Base-by-base conservation (phyloP, 805 yeast species). In the Metschnikowia picachoensis region DNA sequence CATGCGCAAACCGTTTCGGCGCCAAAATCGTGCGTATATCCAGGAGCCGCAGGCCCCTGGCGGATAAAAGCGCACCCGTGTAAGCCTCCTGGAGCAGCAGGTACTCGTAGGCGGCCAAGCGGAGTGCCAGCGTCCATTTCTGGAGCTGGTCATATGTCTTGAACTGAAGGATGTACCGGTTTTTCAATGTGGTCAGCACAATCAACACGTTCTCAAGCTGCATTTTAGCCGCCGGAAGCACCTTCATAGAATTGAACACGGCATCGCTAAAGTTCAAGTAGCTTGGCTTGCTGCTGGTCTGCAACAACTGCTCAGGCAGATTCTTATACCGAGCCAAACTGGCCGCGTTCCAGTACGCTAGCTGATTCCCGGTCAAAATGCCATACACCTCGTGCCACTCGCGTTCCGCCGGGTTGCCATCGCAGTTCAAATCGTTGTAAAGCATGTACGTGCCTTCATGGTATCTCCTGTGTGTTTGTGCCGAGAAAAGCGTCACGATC, bases 351-450 rank as follows among this genome's bases (percentile, higher is more conserved):
- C 98, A 94, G 51, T 88, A 79, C 0, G 97, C 95, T 50, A 94
- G 70, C 58, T 92, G 96, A 48, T 88, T 87, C 16, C 99, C 99
- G 4, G 88, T 81, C 35, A 94, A 71, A 13, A 87, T 88, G 37
- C 96, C 98, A 63, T 87, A 94, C 20, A 91, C 96, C 67, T 94
- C 97, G 44, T 77, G 75, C 99, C 99, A 94, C 57, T 77, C 76
- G 38, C 97, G 74, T 41, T 84, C 87, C 0, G 85, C 82, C 0
- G 96, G 91, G 46, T 83, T 78, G 8, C 99, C 99, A 55, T 92
- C 96, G 25, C 87, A 79, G 59, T 70, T 82, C 55, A 87, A 68
- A 56, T 86, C 92, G 55, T 83, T 81, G 50, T 85, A 70, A 8
- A 87, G 65, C 85, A 85, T 79, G 59, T 87, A 80, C 2, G 83